Conservation (phyloP, 2,329 filamentous ascomycete species). For the Gnomoniopsis smithogilvyi region DNA sequence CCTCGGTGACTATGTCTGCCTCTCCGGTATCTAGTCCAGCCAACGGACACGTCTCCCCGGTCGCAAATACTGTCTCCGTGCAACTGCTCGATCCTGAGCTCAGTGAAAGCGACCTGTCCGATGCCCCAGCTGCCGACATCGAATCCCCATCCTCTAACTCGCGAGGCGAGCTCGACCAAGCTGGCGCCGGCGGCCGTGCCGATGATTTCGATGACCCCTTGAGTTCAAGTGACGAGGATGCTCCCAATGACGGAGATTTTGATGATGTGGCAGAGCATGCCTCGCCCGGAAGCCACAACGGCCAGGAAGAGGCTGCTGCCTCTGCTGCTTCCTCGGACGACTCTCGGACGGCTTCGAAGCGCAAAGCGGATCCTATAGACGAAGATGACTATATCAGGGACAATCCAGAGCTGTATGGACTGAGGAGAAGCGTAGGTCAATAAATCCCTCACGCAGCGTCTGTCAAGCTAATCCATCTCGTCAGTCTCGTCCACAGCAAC, state of each 20-base stretch:
- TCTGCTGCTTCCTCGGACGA: slow-evolving; percentile 61
- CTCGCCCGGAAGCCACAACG: slow-evolving; percentile 43
- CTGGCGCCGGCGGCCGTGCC: slow-evolving; percentile 31
- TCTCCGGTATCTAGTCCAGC: slow-evolving; percentile 58
- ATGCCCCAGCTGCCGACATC: slow-evolving; percentile 54
- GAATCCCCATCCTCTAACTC: slow-evolving; percentile 21
- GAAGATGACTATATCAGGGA: slow-evolving; percentile 84
- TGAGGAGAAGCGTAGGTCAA: slow-evolving; percentile 76
- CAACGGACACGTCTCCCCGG: slow-evolving; percentile 64
- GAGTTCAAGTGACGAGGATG: slow-evolving; percentile 50
- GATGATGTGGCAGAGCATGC: slow-evolving; percentile 61
- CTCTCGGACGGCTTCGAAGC: slow-evolving; percentile 68
- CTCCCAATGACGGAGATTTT: slow-evolving; percentile 70
- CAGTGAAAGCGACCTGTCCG: slow-evolving; percentile 75
- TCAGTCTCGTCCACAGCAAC: slow-evolving; percentile 56
- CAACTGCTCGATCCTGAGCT: slow-evolving; percentile 41
- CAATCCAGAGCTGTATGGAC: slow-evolving; percentile 91
- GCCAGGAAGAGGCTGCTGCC: slow-evolving; percentile 54
- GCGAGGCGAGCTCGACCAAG: slow-evolving; percentile 32
- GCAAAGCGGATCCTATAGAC: slow-evolving; percentile 59
- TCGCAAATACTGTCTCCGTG: slow-evolving; percentile 41
- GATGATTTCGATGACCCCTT: slow-evolving; percentile 42
- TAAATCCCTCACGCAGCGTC: not conserved
- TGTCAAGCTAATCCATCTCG: slow-evolving; percentile 4
- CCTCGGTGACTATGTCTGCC: slow-evolving; percentile 62